phyloP scores from a whole-genome alignment of 257 asterid species.

The Nicotiana noctiflora region DNA sequence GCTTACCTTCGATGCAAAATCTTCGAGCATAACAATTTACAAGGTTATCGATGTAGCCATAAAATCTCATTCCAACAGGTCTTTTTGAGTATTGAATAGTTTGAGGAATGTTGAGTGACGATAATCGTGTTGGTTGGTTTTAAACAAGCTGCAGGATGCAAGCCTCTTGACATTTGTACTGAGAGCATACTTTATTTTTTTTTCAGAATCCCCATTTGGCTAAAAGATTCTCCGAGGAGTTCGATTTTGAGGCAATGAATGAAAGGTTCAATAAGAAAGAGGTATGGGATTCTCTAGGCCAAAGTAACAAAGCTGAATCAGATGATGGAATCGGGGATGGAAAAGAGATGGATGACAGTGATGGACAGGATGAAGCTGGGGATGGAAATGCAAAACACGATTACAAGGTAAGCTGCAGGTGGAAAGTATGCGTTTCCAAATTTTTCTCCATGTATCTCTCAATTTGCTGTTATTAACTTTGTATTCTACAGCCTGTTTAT shows the following conservation, averaged over 20 bases:
- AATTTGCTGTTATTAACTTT: background rate
- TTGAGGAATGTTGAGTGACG: background rate
- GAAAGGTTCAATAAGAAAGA: slow-evolving; percentile 29
- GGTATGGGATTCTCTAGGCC: slow-evolving; percentile 26
- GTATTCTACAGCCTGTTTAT: slow-evolving; percentile 17
- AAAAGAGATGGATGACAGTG: background rate
- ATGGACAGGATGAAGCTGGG: background rate
- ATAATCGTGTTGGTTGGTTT: background rate
- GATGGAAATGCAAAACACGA: slow-evolving; percentile 12
- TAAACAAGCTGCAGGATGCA: background rate
- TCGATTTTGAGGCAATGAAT: slow-evolving; percentile 34
- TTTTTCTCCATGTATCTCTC: background rate
- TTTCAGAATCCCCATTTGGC: slow-evolving; percentile 13
- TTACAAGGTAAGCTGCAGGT: slow-evolving; percentile 8
- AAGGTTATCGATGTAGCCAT: background rate
- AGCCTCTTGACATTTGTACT: background rate
- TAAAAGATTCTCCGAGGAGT: slow-evolving; percentile 19
- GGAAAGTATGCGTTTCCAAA: background rate
- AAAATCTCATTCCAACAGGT: background rate
- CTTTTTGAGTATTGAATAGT: background rate
- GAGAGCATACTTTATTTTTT: background rate
- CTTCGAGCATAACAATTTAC: background rate
- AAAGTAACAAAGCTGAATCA: slow-evolving; percentile 13
- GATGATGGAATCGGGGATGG: slow-evolving; percentile 12
- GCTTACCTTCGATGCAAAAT: background rate